Base-by-base conservation (phyloP, 768 basidiomycete genomes). In the Lactarius tabidus region DNA sequence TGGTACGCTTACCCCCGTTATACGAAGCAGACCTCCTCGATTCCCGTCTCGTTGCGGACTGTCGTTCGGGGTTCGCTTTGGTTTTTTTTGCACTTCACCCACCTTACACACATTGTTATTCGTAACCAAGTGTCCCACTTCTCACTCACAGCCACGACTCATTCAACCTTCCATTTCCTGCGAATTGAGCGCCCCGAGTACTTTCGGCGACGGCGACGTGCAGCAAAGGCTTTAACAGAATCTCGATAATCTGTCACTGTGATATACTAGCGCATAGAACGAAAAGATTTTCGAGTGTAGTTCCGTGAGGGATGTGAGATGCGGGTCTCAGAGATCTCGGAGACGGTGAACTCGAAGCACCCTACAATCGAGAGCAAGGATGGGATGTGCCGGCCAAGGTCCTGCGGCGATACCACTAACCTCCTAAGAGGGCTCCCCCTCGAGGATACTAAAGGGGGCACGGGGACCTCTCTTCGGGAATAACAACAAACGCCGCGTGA, bases 71-170 rank as follows among this genome's bases (percentile, higher is more conserved):
- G 33, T 62, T 36, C 35, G 33, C 41, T 61, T 48, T 57, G 26
- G 58, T 66, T 66, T 62, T 31, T 35, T 59, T 54, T 61, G 38
- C 64, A 66, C 43, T 62, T 66, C 43, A 58, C 60, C 45, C 4
- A 12, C 14, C 48, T 58, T 55, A 62, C 64, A 35, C 35, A 62
- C 65, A 66, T 66, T 66, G 56, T 66, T 62, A 66, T 66, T 62
- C 65, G 58, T 66, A 66, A 62, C 65, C 41, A 56, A 57, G 48
- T 35, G 43, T 48, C 20, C 18, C 33, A 33, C 33, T 33, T 33
- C 33, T n/a, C 36, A 61, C 39, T 66, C 38, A 58, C 60, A 62
- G 51, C 51, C 65, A 43, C 61, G 41, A 62, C 65, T 62, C 57
- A 45, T 35, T 48, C 57, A 58, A 43, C 45, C 23, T n/a, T 66